phyloP scores from a whole-genome alignment of 2,329 filamentous ascomycete species.

The Diaporthe sp. region DNA sequence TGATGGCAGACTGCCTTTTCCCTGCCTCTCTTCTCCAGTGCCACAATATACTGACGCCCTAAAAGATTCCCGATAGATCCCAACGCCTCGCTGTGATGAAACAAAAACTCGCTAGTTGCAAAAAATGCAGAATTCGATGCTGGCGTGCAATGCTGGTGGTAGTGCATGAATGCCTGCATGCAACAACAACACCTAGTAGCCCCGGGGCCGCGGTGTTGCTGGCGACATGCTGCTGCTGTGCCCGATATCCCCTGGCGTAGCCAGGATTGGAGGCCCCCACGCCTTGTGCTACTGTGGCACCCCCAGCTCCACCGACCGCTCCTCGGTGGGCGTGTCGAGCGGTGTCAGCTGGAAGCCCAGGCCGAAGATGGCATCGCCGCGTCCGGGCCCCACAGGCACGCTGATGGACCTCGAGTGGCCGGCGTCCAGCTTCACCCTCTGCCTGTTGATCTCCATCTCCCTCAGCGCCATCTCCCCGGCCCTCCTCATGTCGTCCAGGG shows the following conservation, averaged over 20 bases:
- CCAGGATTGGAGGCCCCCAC: not conserved
- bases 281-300: conserved; percentile 25
- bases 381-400: conserved; percentile 39
- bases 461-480: conserved; percentile 55
- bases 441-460: conserved; percentile 34
- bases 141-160: conserved; percentile 3
- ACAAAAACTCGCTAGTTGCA: conserved; percentile 34
- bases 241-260: not conserved
- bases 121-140: conserved; percentile 20
- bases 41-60: not conserved
- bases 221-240: not conserved
- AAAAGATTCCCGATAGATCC: conserved; percentile 22
- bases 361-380: conserved; percentile 55
- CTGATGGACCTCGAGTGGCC: conserved; percentile 55
- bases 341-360: conserved; percentile 58
- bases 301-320: conserved; percentile 34
- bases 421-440: conserved; percentile 28
- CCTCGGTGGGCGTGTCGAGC: conserved; percentile 54
- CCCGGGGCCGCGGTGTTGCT: not conserved
- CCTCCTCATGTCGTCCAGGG: conserved; percentile 74
- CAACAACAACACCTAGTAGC: not conserved
- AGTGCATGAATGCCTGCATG: not conserved
- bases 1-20: not conserved
- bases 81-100: conserved; percentile 41
- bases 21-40: not conserved